A percentile compares a stretch with the other conserved stretches of the same genome.
These are phyloP conservation scores for Microstegium vimineum DNA, from an alignment of 176 grass and related monocot species.

Conservation along the genomic window DNA sequence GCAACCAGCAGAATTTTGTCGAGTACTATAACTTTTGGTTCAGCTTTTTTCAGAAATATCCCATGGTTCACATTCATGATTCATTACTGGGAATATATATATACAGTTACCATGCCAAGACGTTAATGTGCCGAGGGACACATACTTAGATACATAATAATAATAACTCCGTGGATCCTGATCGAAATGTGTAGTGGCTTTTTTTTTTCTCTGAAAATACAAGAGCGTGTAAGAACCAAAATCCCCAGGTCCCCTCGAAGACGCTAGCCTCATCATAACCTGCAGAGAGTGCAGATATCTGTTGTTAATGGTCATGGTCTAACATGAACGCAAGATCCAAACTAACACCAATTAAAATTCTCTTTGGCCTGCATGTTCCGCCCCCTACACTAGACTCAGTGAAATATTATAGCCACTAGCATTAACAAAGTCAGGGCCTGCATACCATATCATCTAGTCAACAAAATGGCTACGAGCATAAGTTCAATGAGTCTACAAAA, in stretches of 20 bases:
- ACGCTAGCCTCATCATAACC: constrained; percentile 21
- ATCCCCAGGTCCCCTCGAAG: not conserved
- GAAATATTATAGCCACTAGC: too few species aligned
- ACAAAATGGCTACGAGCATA: too few species aligned
- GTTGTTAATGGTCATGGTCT: too few species aligned
- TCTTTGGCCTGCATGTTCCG: too few species aligned
- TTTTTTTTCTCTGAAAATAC: not conserved
- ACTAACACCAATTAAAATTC: too few species aligned
- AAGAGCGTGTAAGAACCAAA: not conserved
- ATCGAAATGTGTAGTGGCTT: not conserved
- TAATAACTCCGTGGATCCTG: not conserved
- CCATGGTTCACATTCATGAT: not conserved
- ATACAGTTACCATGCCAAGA: not conserved
- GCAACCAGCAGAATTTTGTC: not conserved
- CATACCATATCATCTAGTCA: too few species aligned
- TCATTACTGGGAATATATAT: not conserved
- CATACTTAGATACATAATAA: not conserved
- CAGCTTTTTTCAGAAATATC: not conserved
- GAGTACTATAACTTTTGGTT: too few species aligned
- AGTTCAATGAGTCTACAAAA: too few species aligned
- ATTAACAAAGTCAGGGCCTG: too few species aligned
- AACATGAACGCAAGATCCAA: too few species aligned
- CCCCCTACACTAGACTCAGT: too few species aligned
- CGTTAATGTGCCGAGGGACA: not conserved
- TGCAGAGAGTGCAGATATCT: not conserved